Conservation (phyloP, 179 eudicot genomes). For the Spergularia azorica region DNA sequence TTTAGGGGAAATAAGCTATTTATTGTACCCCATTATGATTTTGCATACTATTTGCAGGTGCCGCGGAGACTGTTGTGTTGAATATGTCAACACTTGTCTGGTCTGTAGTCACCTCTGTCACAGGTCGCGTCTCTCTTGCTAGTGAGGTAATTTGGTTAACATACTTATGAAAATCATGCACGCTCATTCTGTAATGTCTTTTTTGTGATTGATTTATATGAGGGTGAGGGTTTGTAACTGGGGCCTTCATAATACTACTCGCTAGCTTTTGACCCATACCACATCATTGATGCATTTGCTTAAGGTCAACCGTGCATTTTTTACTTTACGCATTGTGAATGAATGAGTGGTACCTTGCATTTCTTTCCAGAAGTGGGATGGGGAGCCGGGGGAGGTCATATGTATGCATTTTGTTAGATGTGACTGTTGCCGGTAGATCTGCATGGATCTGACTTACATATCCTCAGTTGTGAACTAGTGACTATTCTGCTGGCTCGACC, state of each 20-base stretch:
- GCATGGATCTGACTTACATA: not conserved
- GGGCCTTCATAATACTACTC: not conserved
- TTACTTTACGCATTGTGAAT: not conserved
- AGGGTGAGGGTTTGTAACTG: not conserved
- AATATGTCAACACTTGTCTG: slow-evolving; percentile 94
- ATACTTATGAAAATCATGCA: slow-evolving; percentile 2
- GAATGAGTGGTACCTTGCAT: not conserved
- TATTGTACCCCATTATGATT: slow-evolving; percentile 5
- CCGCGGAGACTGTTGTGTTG: slow-evolving; percentile 85
- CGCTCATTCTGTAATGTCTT: not conserved
- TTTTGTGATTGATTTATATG: not conserved
- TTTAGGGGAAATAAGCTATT: not conserved
- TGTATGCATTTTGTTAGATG: not conserved
- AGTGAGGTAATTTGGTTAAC: slow-evolving; percentile 67
- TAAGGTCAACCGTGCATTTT: not conserved
- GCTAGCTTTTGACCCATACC: not conserved
- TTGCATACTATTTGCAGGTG: slow-evolving; percentile 60
- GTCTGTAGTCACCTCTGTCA: slow-evolving; percentile 88
- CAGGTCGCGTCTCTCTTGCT: slow-evolving; percentile 94
- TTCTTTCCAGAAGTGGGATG: not conserved
- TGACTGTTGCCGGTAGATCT: not conserved
- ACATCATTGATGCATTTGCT: slow-evolving; percentile 1
- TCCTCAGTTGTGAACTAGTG: not conserved
- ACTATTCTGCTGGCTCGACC: not conserved
- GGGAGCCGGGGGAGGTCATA: not conserved